These are phyloP conservation scores for Colletotrichum euphorbiae DNA, from an alignment of 2,329 filamentous ascomycete genomes.

Conservation along the genomic window DNA sequence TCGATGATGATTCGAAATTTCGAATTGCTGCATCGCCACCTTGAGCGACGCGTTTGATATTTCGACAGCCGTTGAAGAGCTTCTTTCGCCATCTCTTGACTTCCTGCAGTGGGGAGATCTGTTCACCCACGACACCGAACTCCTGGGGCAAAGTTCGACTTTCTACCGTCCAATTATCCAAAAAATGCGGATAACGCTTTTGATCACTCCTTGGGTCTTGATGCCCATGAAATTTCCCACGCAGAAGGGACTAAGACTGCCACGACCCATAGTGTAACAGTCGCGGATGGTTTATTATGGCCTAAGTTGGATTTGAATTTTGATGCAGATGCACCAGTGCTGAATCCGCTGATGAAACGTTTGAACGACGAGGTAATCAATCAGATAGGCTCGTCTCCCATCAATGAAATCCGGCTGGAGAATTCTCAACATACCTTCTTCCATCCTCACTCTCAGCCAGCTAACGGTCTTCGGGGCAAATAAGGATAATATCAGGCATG, in stretches of 20 bases:
- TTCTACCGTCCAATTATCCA: neutral
- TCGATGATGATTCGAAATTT: neutral
- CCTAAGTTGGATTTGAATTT: neutral
- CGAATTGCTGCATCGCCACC: neutral
- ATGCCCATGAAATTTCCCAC: neutral
- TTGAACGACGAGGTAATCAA: conserved; percentile 24
- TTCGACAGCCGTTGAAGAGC: neutral
- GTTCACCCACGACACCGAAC: neutral
- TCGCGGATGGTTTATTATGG: neutral
- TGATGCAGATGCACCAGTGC: conserved; percentile 11
- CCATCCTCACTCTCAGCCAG: conserved; percentile 15
- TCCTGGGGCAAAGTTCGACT: neutral
- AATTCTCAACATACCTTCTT: conserved; percentile 12
- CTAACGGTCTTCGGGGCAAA: neutral
- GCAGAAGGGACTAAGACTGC: neutral
- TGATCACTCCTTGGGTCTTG: too few relatives aligned
- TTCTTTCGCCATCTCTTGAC: conserved; percentile 11
- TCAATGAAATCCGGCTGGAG: conserved; percentile 22
- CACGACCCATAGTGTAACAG: neutral
- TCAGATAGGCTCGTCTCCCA: conserved; percentile 15
- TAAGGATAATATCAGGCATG: neutral
- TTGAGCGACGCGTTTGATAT: neutral
- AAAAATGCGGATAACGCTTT: neutral
- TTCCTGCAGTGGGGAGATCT: conserved; percentile 18
- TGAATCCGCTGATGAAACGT: conserved; percentile 14